Base-by-base conservation (phyloP, 805 yeast species). In the Cyberlindnera japonica region DNA sequence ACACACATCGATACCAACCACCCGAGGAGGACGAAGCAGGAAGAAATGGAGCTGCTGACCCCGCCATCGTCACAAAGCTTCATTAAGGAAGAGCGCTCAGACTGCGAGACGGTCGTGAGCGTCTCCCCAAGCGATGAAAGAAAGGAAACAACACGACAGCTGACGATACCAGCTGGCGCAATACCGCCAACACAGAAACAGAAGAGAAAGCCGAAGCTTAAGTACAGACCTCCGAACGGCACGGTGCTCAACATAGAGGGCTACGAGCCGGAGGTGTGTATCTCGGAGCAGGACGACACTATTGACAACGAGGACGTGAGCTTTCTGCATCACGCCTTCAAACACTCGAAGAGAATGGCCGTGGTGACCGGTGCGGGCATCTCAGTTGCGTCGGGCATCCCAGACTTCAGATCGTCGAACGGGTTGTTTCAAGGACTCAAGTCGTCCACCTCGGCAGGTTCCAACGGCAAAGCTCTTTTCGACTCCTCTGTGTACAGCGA, bases 371-470 rank as follows among this genome's bases (percentile, higher is more conserved):
- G 97, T 10, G 97, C 97, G 14, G 96, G 96, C 3, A 77, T 86
- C 15, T 86, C 95, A 11, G 93, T 90, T 39, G 83, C 84, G 21
- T 87, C 95, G 1, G 96, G 96, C 5, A 89, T 88, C 28, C 96
- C 96, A 4, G 93, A 83, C 53, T 83, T 88, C 56, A 66, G 96
- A 57, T 83, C 95, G 7, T 75, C 87, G 1, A 67, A 79, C 44
- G 95, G 95, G 2, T 69, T 89, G 35, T 86, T 89, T 57, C 74
- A 76, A 40, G 75, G 76, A 12, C 59, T 77, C 28, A 65, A 67
- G 30, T 49, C 57, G 1, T 55, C 62, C 3, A 57, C 75, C 50
- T 57, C 71, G 11, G 58, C 67, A 4, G 61, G 62, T 3, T 47
- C 61, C 0, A 57, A 57, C 45, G 88, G 88, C 13, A 83, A 82